These are phyloP conservation scores for Irpex sp. DNA, from an alignment of 1,284 basidiomycete genomes.

Conservation along the genomic window DNA sequence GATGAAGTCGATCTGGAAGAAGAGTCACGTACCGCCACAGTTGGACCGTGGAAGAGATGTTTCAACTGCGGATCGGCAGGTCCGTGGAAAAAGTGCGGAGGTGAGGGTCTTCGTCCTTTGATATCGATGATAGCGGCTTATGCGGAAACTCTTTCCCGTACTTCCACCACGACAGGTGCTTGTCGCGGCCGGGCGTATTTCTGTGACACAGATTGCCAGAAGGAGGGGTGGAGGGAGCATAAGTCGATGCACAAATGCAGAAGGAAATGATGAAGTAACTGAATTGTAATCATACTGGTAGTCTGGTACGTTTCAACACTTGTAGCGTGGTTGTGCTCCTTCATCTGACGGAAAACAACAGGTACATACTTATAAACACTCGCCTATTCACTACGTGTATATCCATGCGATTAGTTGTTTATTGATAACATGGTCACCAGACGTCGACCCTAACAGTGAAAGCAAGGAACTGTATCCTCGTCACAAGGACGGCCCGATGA, in stretches of 20 bases:
- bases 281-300: not conserved
- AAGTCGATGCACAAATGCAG: constrained; percentile 21
- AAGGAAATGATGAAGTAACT: constrained; percentile 6
- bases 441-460: not conserved
- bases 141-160: not conserved
- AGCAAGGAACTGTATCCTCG: not conserved
- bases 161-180: constrained; percentile 13
- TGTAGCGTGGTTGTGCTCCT: not conserved
- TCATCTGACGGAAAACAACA: not conserved
- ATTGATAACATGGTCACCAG: not conserved
- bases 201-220: constrained; percentile 24
- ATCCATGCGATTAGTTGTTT: not conserved
- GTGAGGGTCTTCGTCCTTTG: constrained; percentile 16
- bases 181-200: constrained; percentile 24
- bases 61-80: constrained; percentile 34
- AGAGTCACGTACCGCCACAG: constrained; percentile 30
- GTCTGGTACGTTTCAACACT: not conserved
- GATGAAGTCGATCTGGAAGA: constrained; percentile 31
- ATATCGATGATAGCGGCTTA: not conserved
- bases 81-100: constrained; percentile 36
- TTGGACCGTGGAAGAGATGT: constrained; percentile 39
- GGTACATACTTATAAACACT: not conserved
- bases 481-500: not conserved
- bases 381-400: not conserved
- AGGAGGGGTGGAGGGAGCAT: constrained; percentile 27